Conservation (phyloP, 2,329 filamentous ascomycete species). For the Fusarium papillatum region DNA sequence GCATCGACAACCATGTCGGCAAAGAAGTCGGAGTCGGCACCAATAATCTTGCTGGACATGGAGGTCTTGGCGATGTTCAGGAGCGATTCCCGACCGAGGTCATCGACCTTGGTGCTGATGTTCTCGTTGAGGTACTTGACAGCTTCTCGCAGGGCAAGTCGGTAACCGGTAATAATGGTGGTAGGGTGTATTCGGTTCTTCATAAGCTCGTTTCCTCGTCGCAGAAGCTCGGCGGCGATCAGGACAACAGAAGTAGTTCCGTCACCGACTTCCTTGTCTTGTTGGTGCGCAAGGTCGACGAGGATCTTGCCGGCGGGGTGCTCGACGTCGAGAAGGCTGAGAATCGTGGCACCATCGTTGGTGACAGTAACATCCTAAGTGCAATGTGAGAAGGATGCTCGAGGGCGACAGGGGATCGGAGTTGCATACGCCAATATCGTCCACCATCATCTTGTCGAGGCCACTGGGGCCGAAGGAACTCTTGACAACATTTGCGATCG, state of each 20-base stretch:
- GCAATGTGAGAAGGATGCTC: conserved; percentile 34
- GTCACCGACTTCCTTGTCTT: conserved; percentile 99
- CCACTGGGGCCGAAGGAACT: conserved; percentile 98
- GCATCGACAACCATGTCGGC: conserved; percentile 96
- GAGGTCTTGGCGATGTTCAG: conserved; percentile 98
- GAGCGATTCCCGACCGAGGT: conserved; percentile 89
- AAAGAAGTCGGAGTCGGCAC: conserved; percentile 96
- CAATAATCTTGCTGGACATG: conserved; percentile 99
- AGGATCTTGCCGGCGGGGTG: conserved; percentile 99
- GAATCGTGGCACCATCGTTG: conserved; percentile 97
- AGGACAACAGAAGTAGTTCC: conserved; percentile 98
- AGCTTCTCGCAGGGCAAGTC: conserved; percentile 93
- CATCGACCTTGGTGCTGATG: conserved; percentile 95
- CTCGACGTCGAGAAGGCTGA: conserved; percentile 95
- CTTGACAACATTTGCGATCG: conserved; percentile 99
- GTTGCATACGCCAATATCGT: conserved; percentile 89
- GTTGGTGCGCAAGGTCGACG: conserved; percentile 96
- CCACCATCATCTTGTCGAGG: conserved; percentile 99
- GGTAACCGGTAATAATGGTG: conserved; percentile 98
- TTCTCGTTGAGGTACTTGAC: conserved; percentile 99
- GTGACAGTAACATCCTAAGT: conserved; percentile 94
- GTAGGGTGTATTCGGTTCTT: conserved; percentile 99
- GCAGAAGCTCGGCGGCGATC: conserved; percentile 94
- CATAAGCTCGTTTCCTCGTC: conserved; percentile 97
- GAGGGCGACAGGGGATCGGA: conserved; percentile 26